These are phyloP conservation scores for Cucurbita moschata DNA, from an alignment of 306 rosid genomes.

Conservation along the genomic window DNA sequence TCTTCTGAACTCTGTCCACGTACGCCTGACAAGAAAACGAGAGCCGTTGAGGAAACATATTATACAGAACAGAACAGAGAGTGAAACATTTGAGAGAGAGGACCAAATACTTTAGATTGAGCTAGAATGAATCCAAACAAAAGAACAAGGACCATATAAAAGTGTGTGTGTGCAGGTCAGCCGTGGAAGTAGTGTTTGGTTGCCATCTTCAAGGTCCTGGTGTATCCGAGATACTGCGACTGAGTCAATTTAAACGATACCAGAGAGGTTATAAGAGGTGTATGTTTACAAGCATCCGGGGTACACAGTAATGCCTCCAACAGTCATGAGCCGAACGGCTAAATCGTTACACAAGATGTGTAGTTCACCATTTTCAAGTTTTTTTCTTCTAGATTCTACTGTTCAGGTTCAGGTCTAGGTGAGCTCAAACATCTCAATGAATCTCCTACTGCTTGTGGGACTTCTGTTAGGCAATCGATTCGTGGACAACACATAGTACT, in stretches of 20 bases:
- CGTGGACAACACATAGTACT: background rate
- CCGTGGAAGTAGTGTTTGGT: background rate
- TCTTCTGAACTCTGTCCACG: conserved; percentile 6
- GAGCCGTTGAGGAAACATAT: background rate
- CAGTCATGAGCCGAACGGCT: background rate
- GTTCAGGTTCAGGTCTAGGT: background rate
- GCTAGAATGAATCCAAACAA: background rate
- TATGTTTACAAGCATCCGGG: background rate
- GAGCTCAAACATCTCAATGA: background rate
- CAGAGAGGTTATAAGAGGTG: background rate
- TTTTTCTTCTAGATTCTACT: background rate
- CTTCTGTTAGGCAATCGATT: background rate
- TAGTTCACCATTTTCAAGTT: too few relatives aligned
- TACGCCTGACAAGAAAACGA: background rate
- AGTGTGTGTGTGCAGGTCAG: too few relatives aligned
- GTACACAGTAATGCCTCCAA: background rate
- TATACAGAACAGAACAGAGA: background rate
- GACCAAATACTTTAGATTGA: background rate
- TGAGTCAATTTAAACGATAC: background rate
- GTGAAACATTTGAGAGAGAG: background rate
- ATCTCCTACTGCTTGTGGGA: background rate
- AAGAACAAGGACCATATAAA: background rate
- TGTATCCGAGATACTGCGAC: background rate
- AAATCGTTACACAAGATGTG: background rate
- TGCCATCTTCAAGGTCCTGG: background rate